Evolutionary conservation across 345 rosid species (phyloP).

Genomic region (Carallia pectinifolia): DNA sequence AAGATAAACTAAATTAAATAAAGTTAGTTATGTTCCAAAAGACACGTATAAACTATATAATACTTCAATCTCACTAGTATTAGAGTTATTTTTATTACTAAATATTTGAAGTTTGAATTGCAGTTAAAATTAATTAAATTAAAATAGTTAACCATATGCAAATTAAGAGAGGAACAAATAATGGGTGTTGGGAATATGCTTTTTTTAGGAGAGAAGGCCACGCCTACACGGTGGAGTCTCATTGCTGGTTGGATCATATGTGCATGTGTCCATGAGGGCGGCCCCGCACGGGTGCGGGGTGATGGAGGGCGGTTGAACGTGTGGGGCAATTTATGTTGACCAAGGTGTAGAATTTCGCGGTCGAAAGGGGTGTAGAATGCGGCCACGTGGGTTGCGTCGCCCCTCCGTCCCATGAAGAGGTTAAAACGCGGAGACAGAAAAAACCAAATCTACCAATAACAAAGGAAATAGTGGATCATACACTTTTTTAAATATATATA

Average conservation of each 20-base stretch:
- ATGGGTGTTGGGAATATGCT: no score
- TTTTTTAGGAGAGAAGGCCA: no score
- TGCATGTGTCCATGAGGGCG: neutral
- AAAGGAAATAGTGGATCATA: neutral
- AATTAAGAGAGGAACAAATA: no score
- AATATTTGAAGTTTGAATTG: no score
- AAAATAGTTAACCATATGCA: no score
- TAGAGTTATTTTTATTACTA: no score
- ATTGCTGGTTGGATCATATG: neutral
- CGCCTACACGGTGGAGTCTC: neutral
- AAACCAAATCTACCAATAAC: neutral
- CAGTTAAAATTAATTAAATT: no score
- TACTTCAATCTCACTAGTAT: no score
- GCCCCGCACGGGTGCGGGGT: no score
- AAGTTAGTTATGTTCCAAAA: neutral
- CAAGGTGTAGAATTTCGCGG: slow-evolving; percentile 16
- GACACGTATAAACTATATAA: no score
- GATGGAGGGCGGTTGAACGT: no score
- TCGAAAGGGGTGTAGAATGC: slow-evolving; percentile 1
- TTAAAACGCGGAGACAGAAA: slow-evolving; percentile 21
- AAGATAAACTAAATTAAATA: neutral
- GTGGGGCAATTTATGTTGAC: slow-evolving; percentile 23
- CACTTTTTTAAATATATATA: neutral
- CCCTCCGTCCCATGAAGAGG: slow-evolving; percentile 1
- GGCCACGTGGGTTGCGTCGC: slow-evolving; percentile 17